Evolutionary conservation across 2,329 filamentous ascomycete genomes (phyloP), one percentile per base, ranked within the genome.

Genomic region (Diaporthe ampelina): DNA sequence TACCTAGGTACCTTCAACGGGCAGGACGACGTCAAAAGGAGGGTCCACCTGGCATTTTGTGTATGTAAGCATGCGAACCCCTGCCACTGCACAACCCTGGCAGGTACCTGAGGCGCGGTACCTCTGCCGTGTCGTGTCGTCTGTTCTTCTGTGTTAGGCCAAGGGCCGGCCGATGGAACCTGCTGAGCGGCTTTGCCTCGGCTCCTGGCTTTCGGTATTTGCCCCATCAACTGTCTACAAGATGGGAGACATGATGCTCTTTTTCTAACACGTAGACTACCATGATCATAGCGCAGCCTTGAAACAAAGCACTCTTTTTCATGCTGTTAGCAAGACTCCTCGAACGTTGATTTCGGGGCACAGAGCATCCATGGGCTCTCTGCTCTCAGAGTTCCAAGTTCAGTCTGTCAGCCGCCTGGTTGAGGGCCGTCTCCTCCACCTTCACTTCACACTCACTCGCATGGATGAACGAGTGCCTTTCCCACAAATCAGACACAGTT

Each of bases 151-250:
- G 29, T 32, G 29, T 32, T 7, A 32, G 58, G 24, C 26, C 43
- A 52, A 37, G 29, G 45, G 45, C 63, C 63, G 63, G 63, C 63
- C 52, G 32, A 52, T 32, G 63, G 63, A 68, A 68, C 21, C 21
- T n/a, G 50, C 48, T 68, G 48, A 37, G 15, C 37, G 48, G n/a
- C 48, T 68, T 54, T 68, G 63, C 63, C 63, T 68, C 63, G 63
- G 63, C 63, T 68, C 32, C 48, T 68, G 63, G 63, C 48, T 54
- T 54, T 68, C 63, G 63, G 63, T 68, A 68, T 68, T 68, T 68
- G 63, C 63, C 63, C 48, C 48, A 40, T 26, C 29, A 40, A 68
- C 63, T 40, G 40, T 40, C 48, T 43, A 43, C 40, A 19, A 1
- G 40, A 43, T 13, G 40, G 40, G 40, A 40, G 32, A 32, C 8